Base-by-base conservation (phyloP, 768 basidiomycete genomes). In the Suillus ampliporus region DNA sequence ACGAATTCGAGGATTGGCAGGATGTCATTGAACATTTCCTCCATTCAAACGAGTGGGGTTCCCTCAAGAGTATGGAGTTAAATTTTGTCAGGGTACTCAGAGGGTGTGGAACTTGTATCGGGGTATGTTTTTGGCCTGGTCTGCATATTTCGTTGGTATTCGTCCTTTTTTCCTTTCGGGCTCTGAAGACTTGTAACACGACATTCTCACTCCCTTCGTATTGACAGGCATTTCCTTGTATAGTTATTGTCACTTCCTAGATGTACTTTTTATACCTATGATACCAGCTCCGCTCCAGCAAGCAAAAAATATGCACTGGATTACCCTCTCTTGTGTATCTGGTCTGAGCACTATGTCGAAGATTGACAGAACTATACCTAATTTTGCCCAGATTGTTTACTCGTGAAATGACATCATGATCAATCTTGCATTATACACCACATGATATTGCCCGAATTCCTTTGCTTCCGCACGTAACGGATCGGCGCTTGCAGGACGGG, bases 1-100 rank as follows among this genome's bases (percentile, higher is more conserved):
- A 76, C 23, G 74, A 75, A 54, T 70, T 75, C 59, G 56, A 67
- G 41, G 74, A 75, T 11, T 75, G 74, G 74, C 38, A 50, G 19
- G 52, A 59, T 3, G 67, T 68, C 17, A 23, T 75, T 5, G 67
- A 75, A 0, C 23, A 51, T 1, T 75, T 73, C 14, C 26, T 75
- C 46, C 28, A 28, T 21, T 63, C 65, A 34, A 31, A 52, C 23
- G 67, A 62, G 5, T 74, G 73, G 71, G 15, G 28, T 23, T 37
- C 61, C 0, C 67, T 74, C 17, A 41, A 64, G 1, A 65, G 61
- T 8, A 43, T 74, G 3, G 60, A 64, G 9, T 63, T 74, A 9
- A 65, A 64, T 4, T 63, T 74, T 11, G 60, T 0, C 61, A 59
- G 0, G 71, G 64, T 51, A 57, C 73, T 2, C 51, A 37, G 2